Percentiles rank a stretch among this genome's conserved stretches.
Conservation (phyloP, 768 basidiomycete genomes). For the Termitomyces sp. region DNA sequence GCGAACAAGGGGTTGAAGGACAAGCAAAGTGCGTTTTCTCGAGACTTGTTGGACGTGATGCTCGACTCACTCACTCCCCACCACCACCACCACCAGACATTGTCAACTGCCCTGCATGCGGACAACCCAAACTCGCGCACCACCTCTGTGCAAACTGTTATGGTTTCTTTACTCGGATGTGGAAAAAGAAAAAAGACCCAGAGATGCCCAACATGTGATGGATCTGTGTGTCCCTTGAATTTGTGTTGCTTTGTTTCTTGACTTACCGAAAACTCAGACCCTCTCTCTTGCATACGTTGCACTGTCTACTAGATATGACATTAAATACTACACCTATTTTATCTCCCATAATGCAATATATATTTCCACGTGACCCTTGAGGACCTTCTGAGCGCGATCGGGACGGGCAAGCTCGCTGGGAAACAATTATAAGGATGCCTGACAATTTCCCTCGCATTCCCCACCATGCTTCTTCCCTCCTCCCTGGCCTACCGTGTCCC, state of each 20-base stretch:
- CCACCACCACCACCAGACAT: conserved; percentile 53
- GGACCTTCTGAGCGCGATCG: conserved; percentile 10
- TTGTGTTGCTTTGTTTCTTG: not conserved
- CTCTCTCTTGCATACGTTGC: not conserved
- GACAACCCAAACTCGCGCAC: conserved; percentile 82
- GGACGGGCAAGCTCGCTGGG: conserved; percentile 1
- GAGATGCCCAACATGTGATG: conserved; percentile 35
- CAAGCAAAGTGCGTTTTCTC: conserved; percentile 65
- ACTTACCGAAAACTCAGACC: not conserved
- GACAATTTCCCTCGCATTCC: not conserved
- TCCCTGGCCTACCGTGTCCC: conserved; percentile 15
- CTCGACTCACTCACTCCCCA: conserved; percentile 1
- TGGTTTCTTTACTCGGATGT: conserved; percentile 57
- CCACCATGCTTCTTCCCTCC: conserved; percentile 10
- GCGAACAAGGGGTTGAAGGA: conserved; percentile 95
- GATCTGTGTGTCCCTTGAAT: conserved; percentile 1
- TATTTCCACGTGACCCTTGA: conserved; percentile 9
- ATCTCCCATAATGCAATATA: conserved; percentile 7
- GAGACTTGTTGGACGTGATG: not conserved
- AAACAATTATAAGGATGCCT: conserved; percentile 3
- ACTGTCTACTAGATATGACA: not conserved
- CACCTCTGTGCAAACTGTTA: conserved; percentile 84
- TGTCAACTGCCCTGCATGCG: conserved; percentile 87
- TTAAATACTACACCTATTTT: not conserved
- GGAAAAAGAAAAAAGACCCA: conserved; percentile 42